A percentile compares a stretch with the other conserved stretches of the same genome.
Evolutionary conservation across 2,329 filamentous ascomycete species (phyloP).

Genomic region (Aspergillus sp.): DNA sequence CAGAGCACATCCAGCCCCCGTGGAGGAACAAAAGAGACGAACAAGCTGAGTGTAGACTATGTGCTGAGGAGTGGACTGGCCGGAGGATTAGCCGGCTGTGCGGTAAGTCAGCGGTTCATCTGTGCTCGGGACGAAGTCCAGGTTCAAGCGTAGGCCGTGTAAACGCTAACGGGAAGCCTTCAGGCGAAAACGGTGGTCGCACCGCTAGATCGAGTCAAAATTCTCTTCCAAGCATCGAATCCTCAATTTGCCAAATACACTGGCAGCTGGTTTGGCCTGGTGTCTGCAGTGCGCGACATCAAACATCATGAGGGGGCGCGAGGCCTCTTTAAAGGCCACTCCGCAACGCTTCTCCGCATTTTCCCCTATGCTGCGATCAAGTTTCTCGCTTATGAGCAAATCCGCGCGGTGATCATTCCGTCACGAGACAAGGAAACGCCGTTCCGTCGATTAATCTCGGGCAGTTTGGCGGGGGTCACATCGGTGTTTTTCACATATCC

Average conservation of each 20-base stretch:
- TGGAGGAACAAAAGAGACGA: conserved; percentile 41
- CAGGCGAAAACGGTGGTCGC: conserved; percentile 95
- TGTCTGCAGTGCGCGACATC: conserved; percentile 80
- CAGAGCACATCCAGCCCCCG: conserved; percentile 13
- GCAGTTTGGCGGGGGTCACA: conserved; percentile 64
- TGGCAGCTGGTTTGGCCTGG: conserved; percentile 80
- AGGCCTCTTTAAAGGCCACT: conserved; percentile 90
- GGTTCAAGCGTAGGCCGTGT: too few relatives aligned
- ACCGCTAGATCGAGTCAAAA: conserved; percentile 95
- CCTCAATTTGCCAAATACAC: conserved; percentile 92
- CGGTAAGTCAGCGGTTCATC: conserved; percentile 56
- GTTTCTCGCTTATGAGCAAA: conserved; percentile 96
- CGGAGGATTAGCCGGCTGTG: conserved; percentile 87
- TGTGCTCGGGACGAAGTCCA: too few relatives aligned
- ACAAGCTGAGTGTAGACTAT: conserved; percentile 79
- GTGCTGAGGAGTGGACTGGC: conserved; percentile 78
- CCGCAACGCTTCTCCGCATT: conserved; percentile 86
- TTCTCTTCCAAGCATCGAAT: conserved; percentile 94
- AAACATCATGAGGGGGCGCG: conserved; percentile 68
- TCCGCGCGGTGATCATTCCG: conserved; percentile 74
- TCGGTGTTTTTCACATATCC: conserved; percentile 97
- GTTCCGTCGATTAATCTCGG: conserved; percentile 58
- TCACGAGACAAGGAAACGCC: conserved; percentile 73
- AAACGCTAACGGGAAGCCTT: conserved; percentile 6
- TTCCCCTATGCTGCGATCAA: conserved; percentile 98